Base-by-base conservation (phyloP, 306 rosid species). In the Sesbania bispinosa region DNA sequence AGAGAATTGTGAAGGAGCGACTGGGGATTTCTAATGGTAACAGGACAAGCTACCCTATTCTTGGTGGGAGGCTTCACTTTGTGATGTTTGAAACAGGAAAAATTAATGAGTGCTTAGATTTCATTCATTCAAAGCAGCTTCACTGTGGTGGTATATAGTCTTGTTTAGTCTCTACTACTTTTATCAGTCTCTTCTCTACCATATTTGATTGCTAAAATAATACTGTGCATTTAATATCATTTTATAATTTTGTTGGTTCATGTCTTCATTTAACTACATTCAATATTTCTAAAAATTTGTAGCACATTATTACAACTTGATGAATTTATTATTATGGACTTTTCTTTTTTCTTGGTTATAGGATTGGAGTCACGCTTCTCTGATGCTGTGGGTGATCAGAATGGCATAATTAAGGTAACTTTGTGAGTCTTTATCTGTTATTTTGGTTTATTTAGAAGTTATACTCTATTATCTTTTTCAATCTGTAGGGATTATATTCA, bases 41-140 rank as follows among this genome's bases (percentile, higher is more conserved):
- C 65, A 80, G 99, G 80, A 89, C 96, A 85, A 91, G 90, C 90
- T 95, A 63, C 73, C 99, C 99, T 58, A 80, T 95, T 85, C 97
- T 95, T 35, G 99, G 99, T 38, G 99, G 99, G 76, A 86, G 97
- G 80, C 96, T 91, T 80, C 97, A 95, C 86, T 95, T 91, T 91
- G 99, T 95, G 76, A 95, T 89, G 90, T 95, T 95, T 69, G 99
- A 95, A 76, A 95, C 99, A 0, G 76, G 76, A 86, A 91, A 95
- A 88, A 88, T 95, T 33, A 88, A 88, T 8, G 96, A 95, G 83
- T 95, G 99, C 84, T 83, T 95, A 57, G 97, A 95, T 72, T 95
- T 95, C 82, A 95, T 95, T 65, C 70, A 84, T 52, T 95, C 97
- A 50, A 95, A 91, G 89, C 96, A 86, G 87, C 96, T 95, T 77